phyloP scores from a whole-genome alignment of 169 alveolate genomes.

The Cryptosporidium tyzzeri region DNA sequence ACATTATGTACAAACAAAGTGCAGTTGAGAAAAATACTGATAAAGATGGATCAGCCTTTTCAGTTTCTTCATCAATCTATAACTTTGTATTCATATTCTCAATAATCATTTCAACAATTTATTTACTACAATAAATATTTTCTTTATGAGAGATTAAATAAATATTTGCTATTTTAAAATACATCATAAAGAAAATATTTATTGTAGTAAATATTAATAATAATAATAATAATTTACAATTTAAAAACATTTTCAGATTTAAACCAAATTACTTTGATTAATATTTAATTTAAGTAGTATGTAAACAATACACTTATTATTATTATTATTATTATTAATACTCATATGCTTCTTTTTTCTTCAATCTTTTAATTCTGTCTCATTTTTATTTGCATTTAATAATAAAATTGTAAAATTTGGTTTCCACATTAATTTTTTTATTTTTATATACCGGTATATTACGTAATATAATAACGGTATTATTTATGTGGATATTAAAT shows the following conservation, averaged over 20 bases:
- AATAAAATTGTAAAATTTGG: too few species aligned
- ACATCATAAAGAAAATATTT: neutral
- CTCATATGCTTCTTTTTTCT: too few species aligned
- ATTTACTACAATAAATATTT: neutral
- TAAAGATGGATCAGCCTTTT: neutral
- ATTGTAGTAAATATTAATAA: too few species aligned
- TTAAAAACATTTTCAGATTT: too few species aligned
- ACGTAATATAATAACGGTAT: neutral
- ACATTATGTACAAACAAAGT: constrained; percentile 17
- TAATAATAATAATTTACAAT: too few species aligned
- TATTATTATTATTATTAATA: too few species aligned
- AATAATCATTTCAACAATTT: constrained; percentile 13
- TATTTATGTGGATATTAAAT: neutral
- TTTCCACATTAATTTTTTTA: neutral
- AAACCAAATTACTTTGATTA: too few species aligned
- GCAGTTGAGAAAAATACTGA: neutral
- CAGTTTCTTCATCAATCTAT: neutral
- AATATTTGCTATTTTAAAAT: neutral
- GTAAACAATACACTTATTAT: too few species aligned
- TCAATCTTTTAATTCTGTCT: neutral
- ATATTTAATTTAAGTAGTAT: too few species aligned
- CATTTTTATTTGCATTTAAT: too few species aligned
- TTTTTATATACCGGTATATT: constrained; percentile 8
- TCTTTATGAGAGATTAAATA: neutral
- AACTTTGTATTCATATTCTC: neutral